Evolutionary conservation across 371 early-diverging fungal species (phyloP).

Genomic region (Haplosporangium sp.): DNA sequence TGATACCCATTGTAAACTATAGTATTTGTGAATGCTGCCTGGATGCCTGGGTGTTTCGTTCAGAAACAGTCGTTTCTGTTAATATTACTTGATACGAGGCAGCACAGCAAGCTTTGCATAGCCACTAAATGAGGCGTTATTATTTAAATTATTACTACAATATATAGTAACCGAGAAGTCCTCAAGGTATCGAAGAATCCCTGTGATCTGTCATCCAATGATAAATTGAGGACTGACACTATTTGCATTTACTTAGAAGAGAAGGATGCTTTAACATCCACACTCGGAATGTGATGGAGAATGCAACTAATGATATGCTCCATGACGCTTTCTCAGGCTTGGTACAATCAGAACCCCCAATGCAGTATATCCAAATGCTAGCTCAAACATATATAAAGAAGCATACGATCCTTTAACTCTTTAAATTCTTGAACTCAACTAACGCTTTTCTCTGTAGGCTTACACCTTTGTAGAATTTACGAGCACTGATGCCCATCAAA

Average conservation of each 20-base stretch:
- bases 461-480: slow-evolving; percentile 41
- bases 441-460: slow-evolving; percentile 8
- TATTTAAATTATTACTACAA: no score
- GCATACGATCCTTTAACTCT: neutral
- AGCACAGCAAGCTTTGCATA: no score
- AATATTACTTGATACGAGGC: no score
- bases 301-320: slow-evolving; percentile 36
- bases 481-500: slow-evolving; percentile 27
- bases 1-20: no score
- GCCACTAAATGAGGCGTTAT: no score
- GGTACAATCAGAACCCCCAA: slow-evolving; percentile 34
- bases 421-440: no score
- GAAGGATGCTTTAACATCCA: slow-evolving; percentile 47
- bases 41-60: no score
- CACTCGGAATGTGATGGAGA: slow-evolving; percentile 42
- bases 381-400: neutral
- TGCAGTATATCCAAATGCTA: slow-evolving; percentile 35
- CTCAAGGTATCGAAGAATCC: slow-evolving; percentile 25
- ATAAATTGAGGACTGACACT: neutral
- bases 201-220: neutral
- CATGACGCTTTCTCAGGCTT: slow-evolving; percentile 38
- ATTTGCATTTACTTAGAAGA: slow-evolving; percentile 17
- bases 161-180: slow-evolving; percentile 20
- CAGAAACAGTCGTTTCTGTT: no score
- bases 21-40: no score